Evolutionary conservation across 1,284 basidiomycete species (phyloP).

Genomic region (Lentinula novae-zelandiae): DNA sequence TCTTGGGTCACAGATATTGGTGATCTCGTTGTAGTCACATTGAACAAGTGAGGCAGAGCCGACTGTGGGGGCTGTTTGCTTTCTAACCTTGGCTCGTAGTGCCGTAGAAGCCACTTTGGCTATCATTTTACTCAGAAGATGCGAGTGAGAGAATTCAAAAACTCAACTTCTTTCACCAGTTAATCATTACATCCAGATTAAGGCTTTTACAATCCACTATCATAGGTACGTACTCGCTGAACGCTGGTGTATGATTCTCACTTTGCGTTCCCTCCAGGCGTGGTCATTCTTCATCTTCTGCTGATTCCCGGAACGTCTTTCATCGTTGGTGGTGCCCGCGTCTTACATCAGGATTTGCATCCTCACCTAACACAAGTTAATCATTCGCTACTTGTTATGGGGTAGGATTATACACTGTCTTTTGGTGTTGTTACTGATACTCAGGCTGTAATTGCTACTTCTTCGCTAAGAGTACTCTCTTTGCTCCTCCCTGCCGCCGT

Average conservation of each 20-base stretch:
- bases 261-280: conserved; percentile 27
- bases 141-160: conserved; percentile 48
- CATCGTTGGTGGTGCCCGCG: conserved; percentile 41
- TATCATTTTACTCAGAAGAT: conserved; percentile 58
- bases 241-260: neutral
- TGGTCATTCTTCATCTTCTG: conserved; percentile 47
- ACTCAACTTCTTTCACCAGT: neutral
- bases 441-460: neutral
- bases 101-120: conserved; percentile 63
- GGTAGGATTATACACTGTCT: conserved; percentile 33
- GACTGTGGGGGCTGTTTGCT: neutral
- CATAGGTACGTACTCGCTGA: conserved; percentile 26
- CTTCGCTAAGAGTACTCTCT: conserved; percentile 46
- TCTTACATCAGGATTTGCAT: conserved; percentile 44
- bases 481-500: conserved; percentile 61
- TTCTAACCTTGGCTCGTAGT: conserved; percentile 22
- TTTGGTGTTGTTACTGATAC: neutral
- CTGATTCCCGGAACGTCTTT: conserved; percentile 50
- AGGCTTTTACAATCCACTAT: conserved; percentile 46
- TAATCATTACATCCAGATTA: conserved; percentile 22
- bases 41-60: conserved; percentile 50
- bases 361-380: conserved; percentile 56
- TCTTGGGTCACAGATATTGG: conserved; percentile 50
- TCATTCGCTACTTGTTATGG: conserved; percentile 61
- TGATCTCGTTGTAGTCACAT: conserved; percentile 52